phyloP scores from a whole-genome alignment of 768 basidiomycete genomes.

The Lyophyllum semitale region DNA sequence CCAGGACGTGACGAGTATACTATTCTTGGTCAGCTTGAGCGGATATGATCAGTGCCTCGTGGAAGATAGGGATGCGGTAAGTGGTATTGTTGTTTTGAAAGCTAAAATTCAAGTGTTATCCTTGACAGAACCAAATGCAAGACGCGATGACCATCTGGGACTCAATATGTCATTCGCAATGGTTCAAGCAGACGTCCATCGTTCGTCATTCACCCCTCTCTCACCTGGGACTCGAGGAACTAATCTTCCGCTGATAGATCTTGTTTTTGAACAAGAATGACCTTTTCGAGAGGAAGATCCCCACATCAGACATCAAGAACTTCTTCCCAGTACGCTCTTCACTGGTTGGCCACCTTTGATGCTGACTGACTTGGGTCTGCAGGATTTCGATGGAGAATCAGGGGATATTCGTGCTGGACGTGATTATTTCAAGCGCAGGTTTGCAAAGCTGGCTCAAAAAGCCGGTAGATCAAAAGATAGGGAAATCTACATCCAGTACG shows the following conservation, averaged over 20 bases:
- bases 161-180: slow-evolving; percentile 96
- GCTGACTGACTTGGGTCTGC: neutral
- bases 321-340: slow-evolving; percentile 74
- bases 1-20: slow-evolving; percentile 90
- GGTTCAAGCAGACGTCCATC: slow-evolving; percentile 94
- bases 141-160: slow-evolving; percentile 99
- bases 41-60: slow-evolving; percentile 95
- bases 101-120: neutral
- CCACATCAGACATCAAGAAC: slow-evolving; percentile 79
- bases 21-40: slow-evolving; percentile 89
- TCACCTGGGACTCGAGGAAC: neutral
- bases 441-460: slow-evolving; percentile 80
- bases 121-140: slow-evolving; percentile 93
- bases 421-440: slow-evolving; percentile 89
- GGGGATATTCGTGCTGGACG: slow-evolving; percentile 75
- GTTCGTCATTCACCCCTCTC: slow-evolving; percentile 35
- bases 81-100: slow-evolving; percentile 27
- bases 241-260: slow-evolving; percentile 50
- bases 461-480: slow-evolving; percentile 83
- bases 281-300: slow-evolving; percentile 84
- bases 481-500: slow-evolving; percentile 93
- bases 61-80: slow-evolving; percentile 87
- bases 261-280: slow-evolving; percentile 96
- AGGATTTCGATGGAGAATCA: slow-evolving; percentile 86
- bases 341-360: neutral